Percentiles rank a stretch among this genome's conserved stretches.
phyloP scores from a whole-genome alignment of 768 basidiomycete species.

The Leccinum sublutescens region DNA sequence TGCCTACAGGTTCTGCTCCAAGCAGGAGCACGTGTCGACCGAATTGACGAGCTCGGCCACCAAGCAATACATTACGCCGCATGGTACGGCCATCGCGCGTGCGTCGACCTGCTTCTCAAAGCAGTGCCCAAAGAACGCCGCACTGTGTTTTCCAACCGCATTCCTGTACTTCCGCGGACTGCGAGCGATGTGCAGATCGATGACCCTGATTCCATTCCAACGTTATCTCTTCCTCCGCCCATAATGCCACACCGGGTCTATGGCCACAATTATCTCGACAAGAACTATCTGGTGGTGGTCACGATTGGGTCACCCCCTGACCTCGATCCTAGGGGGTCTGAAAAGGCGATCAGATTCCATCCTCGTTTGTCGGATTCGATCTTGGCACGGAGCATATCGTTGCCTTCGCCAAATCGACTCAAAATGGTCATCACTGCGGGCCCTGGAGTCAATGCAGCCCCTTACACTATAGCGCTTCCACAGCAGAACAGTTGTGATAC shows the following conservation, averaged over 20 bases:
- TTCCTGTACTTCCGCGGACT: slow-evolving; percentile 26
- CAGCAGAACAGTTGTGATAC: slow-evolving; percentile 66
- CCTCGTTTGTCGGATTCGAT: slow-evolving; percentile 71
- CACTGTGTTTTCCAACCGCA: slow-evolving; percentile 16
- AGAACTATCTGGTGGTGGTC: slow-evolving; percentile 80
- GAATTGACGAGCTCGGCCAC: slow-evolving; percentile 81
- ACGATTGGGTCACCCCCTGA: slow-evolving; percentile 63
- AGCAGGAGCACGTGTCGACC: slow-evolving; percentile 74
- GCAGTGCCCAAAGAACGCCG: slow-evolving; percentile 25
- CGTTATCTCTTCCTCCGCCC: slow-evolving; percentile 92
- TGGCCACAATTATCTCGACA: slow-evolving; percentile 93
- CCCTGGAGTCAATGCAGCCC: slow-evolving; percentile 79
- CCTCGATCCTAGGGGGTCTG: slow-evolving; percentile 33
- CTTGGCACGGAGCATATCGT: slow-evolving; percentile 62
- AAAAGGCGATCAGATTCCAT: slow-evolving; percentile 60
- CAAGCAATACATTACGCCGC: slow-evolving; percentile 91
- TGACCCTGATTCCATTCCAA: slow-evolving; percentile 91
- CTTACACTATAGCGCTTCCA: slow-evolving; percentile 87
- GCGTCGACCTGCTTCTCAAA: slow-evolving; percentile 59
- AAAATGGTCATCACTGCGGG: slow-evolving; percentile 95
- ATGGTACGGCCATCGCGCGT: slow-evolving; percentile 87
- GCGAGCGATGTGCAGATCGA: slow-evolving; percentile 42
- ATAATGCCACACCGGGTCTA: slow-evolving; percentile 98
- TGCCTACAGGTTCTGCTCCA: slow-evolving; percentile 79
- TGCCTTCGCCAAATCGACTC: slow-evolving; percentile 73